Base-by-base conservation (phyloP, 2,329 filamentous ascomycete genomes). In the Fusarium staphyleae region DNA sequence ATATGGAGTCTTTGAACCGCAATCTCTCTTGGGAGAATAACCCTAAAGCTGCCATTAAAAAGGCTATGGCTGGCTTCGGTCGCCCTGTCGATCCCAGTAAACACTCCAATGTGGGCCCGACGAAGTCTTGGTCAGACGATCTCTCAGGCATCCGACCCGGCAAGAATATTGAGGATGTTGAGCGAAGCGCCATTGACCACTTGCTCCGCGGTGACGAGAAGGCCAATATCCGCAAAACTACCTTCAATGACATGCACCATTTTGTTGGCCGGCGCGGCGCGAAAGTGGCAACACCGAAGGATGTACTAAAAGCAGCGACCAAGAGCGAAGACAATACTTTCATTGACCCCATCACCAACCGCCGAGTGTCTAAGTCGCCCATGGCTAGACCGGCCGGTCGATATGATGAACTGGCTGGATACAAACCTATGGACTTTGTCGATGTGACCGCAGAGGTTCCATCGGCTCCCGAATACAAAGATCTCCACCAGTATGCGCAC, bases 321-420 rank as follows among this genome's bases (percentile, higher is more conserved):
- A 44, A 59, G 2, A 46, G 48, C 2, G 48, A 61, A n/a, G 50
- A 58, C 14, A 44, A 48, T 14, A 53, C 51, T 14, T 51, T 58
- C 16, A 84, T 86, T 35, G 83, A 86, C 50, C 83, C 83, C 3
- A 84, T 86, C 52, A 84, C 82, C 13, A 86, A 86, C 56, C 77
- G 81, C 28, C 82, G 77, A 54, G 74, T 82, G 3, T 52, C 65
- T 14, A 75, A 44, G 10, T 26, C 26, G 8, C 36, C 18, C 50
- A 73, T 33, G 6, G 36, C 52, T 1, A n/a, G 66, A 66, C 34
- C 55, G 12, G 41, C 52, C 24, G 46, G 53, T 12, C 44, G 40
- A 10, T 75, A 75, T 40, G 67, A 72, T 4, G 76, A 72, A 36
- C 59, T 72, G 3, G 63, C 69, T 52, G 67, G 66, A 44, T 77